Percentiles rank a stretch among this genome's conserved stretches.
Conservation (phyloP, 495 filamentous ascomycete species). For the Geoglossum glabrum region DNA sequence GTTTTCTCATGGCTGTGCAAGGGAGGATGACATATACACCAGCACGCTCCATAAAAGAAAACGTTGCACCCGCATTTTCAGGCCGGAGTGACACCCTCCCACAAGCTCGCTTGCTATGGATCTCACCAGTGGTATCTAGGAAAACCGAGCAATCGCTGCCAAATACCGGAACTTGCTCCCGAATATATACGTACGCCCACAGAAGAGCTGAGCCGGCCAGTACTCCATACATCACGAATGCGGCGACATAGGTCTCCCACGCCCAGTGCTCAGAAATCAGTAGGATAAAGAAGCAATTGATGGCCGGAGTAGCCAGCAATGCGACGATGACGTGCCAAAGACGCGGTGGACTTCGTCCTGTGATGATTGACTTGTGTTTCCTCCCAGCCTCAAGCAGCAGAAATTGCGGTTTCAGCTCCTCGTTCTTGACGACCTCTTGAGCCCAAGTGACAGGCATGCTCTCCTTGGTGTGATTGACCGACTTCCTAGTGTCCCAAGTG, state of each 20-base stretch:
- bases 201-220: slow-evolving; percentile 4
- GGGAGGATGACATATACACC: too few species aligned
- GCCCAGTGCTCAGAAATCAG: neutral
- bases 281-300: slow-evolving; percentile 5
- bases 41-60: too few species aligned
- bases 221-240: slow-evolving; percentile 7
- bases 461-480: slow-evolving; percentile 7
- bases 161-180: slow-evolving; percentile 4
- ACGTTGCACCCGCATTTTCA: too few species aligned
- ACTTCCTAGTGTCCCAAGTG: neutral
- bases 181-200: slow-evolving; percentile 9
- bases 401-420: too few species aligned
- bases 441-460: slow-evolving; percentile 3
- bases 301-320: slow-evolving; percentile 5
- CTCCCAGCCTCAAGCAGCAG: neutral
- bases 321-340: neutral
- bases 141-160: too few species aligned
- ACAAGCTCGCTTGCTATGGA: too few species aligned
- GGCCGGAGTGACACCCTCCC: too few species aligned
- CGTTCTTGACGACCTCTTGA: too few species aligned
- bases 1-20: too few species aligned
- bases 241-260: slow-evolving; percentile 4
- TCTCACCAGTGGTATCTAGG: too few species aligned
- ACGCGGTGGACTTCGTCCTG: neutral
- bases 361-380: neutral